These are phyloP conservation scores for Fusarium sacchari DNA, from an alignment of 2,329 filamentous ascomycete species.

Conservation along the genomic window DNA sequence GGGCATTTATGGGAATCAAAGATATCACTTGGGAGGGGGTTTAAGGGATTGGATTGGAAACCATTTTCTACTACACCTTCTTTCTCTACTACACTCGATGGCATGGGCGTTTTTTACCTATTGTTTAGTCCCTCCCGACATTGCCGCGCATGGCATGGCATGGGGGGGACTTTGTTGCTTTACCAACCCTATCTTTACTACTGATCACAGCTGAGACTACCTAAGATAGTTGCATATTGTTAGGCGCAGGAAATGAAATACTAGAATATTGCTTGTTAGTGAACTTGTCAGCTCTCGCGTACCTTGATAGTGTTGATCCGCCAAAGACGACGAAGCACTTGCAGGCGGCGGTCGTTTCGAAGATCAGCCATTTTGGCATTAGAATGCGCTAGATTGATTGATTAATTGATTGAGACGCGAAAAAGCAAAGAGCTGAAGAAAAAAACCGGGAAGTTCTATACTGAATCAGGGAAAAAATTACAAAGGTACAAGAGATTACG, in stretches of 20 bases:
- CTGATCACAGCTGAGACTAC: constrained; percentile 20
- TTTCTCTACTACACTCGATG: constrained; percentile 21
- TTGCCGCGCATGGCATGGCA: constrained; percentile 4
- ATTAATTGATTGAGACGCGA: background rate
- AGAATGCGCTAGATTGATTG: background rate
- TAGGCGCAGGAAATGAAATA: constrained; percentile 39
- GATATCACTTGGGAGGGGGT: constrained; percentile 30
- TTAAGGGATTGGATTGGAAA: constrained; percentile 7
- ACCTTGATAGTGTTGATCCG: background rate
- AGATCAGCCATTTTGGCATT: background rate
- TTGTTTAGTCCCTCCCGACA: background rate
- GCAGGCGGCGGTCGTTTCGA: background rate
- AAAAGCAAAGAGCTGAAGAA: background rate
- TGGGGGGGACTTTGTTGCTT: background rate
- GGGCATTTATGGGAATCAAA: constrained; percentile 35
- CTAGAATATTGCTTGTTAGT: constrained; percentile 15
- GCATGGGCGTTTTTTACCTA: constrained; percentile 33
- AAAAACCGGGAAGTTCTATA: background rate
- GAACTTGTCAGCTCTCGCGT: background rate
- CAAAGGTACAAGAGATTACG: background rate
- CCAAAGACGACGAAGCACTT: background rate
- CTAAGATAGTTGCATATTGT: constrained; percentile 37
- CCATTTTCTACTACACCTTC: background rate
- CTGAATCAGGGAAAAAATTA: background rate
- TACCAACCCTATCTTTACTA: constrained; percentile 5